Base-by-base conservation (phyloP, 306 rosid species). In the Lithocarpus polystachyus region DNA sequence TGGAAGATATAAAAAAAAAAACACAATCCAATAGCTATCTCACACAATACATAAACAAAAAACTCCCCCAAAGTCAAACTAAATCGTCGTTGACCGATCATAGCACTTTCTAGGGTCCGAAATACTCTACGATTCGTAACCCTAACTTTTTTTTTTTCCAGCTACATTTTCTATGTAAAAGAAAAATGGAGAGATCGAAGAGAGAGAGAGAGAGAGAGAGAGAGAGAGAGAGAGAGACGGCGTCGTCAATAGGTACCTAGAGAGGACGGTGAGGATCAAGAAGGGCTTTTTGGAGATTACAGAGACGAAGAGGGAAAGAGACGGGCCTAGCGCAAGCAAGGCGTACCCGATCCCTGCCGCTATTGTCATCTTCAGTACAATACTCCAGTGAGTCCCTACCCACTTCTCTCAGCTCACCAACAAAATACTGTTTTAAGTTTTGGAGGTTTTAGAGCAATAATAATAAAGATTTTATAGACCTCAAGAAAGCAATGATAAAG, bases 301-400 rank as follows among this genome's bases (percentile, higher is more conserved):
- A 53, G 97, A 89, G 80, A 87, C 81, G 88, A 94, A 94, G 79
- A 94, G 87, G 82, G 95, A 86, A 79, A 94, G 89, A 68, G 97
- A 89, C 2, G 97, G 99, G 56, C 99, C 99, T 67, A 94, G 67
- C 6, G 99, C 97, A 12, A 94, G 37, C 84, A 94, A 82, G 68
- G 86, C 93, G 82, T 94, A 94, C 2, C 97, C 97, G 80, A 94
- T 89, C 77, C 97, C 99, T 55, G 97, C 97, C 2, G 93, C 87
- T 2, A 92, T 82, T 68, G 97, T 90, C 97, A 92, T 92, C 59
- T 43, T 62, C 45, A 40, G 12, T 40, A 40, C 45, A 7, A 40
- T 40, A 40, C 45, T 40, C 40, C 40, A 35, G 2, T 6, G 40
- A 35, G 40, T 35, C 56, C 24, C 51, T 19, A 5, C 14, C 51